phyloP scores from a whole-genome alignment of 495 filamentous ascomycete species.

The Collariella sp. region DNA sequence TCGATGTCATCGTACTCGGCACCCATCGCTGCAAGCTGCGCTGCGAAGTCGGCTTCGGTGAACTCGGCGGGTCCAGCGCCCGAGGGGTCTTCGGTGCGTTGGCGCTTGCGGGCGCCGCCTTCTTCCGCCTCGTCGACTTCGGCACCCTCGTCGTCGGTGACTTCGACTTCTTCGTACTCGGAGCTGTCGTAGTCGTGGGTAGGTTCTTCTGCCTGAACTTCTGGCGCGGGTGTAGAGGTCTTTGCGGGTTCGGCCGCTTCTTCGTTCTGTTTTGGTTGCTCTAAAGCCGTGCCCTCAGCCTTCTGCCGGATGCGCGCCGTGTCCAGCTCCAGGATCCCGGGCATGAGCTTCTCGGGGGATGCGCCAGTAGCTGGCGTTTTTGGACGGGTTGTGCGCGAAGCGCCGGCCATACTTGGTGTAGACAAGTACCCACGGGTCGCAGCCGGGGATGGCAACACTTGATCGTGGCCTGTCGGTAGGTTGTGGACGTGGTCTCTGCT shows the following conservation, averaged over 20 bases:
- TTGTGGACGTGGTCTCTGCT: conserved; percentile 49
- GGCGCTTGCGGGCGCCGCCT: conserved; percentile 53
- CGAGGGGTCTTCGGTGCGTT: conserved; percentile 50
- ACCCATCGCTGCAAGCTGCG: conserved; percentile 81
- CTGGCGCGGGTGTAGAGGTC: background rate
- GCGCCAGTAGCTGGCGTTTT: conserved; percentile 86
- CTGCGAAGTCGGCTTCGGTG: conserved; percentile 89
- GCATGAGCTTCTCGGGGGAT: conserved; percentile 76
- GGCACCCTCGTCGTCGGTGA: conserved; percentile 58
- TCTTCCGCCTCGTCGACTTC: conserved; percentile 35
- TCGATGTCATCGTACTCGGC: conserved; percentile 63
- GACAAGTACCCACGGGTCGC: conserved; percentile 85
- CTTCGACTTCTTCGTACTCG: conserved; percentile 86
- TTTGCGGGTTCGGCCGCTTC: background rate
- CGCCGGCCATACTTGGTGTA: conserved; percentile 79
- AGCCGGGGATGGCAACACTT: conserved; percentile 68
- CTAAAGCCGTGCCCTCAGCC: conserved; percentile 23
- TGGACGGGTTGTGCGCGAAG: conserved; percentile 78
- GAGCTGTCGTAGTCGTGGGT: conserved; percentile 36
- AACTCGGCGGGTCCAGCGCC: conserved; percentile 63
- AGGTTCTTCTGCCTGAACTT: background rate
- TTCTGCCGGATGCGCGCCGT: conserved; percentile 46
- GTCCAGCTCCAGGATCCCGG: conserved; percentile 67
- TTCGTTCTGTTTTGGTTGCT: background rate
- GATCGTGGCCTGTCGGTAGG: conserved; percentile 73